phyloP scores from a whole-genome alignment of 345 rosid species.

The Gossypium raimondii region DNA sequence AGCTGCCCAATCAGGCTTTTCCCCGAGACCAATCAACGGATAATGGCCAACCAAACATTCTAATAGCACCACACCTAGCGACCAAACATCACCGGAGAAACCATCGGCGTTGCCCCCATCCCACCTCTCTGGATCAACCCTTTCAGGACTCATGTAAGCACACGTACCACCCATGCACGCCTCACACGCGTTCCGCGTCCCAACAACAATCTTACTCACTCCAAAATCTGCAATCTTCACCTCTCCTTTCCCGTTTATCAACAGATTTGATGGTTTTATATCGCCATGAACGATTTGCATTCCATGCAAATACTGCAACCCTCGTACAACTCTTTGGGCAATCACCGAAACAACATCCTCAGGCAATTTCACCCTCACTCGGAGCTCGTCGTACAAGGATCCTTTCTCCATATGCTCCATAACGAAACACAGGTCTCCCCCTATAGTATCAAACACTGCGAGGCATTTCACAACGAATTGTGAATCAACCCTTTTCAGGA shows the following conservation, averaged over 20 bases:
- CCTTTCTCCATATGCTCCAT: constrained; percentile 72
- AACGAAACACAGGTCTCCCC: constrained; percentile 41
- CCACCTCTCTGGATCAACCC: constrained; percentile 55
- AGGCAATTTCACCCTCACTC: constrained; percentile 15
- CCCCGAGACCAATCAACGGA: constrained; percentile 48
- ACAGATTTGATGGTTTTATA: constrained; percentile 63
- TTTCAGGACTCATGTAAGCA: constrained; percentile 73
- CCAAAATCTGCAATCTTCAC: constrained; percentile 73
- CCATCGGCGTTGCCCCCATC: constrained; percentile 36
- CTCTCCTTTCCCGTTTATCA: constrained; percentile 43
- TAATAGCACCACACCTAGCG: constrained; percentile 55
- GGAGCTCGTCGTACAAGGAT: constrained; percentile 37
- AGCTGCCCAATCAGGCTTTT: constrained; percentile 60
- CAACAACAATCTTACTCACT: constrained; percentile 41
- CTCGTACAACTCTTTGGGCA: constrained; percentile 37
- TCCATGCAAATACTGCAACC: constrained; percentile 45
- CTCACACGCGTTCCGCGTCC: constrained; percentile 13
- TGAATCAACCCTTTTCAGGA: constrained; percentile 46
- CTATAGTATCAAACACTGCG: constrained; percentile 29
- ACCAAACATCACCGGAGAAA: constrained; percentile 59
- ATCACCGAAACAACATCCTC: constrained; percentile 37
- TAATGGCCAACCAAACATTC: constrained; percentile 58
- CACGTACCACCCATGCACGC: constrained; percentile 57
- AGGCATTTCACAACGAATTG: constrained; percentile 49
- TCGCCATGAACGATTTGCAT: constrained; percentile 61